A percentile compares a stretch with the other conserved stretches of the same genome.
Conservation (phyloP, 2,329 filamentous ascomycete species). For the Coniochaeta hoffmannii region DNA sequence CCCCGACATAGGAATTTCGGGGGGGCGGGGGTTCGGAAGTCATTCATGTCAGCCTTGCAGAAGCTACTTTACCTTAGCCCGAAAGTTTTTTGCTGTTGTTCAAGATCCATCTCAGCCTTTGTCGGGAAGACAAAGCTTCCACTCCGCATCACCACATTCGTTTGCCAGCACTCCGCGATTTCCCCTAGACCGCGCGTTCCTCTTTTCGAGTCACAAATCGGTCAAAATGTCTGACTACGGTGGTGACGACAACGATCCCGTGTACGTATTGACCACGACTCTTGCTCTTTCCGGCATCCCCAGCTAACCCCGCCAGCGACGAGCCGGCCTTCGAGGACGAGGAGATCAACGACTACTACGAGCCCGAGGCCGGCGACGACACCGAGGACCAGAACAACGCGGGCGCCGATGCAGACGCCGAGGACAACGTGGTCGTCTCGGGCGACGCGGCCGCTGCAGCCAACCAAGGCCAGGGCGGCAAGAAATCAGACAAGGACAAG, state of each 20-base stretch:
- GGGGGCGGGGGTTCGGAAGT: not conserved
- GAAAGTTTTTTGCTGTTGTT: not conserved
- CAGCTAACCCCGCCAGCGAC: slow-evolving; percentile 41
- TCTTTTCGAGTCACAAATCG: not conserved
- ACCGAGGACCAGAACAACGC: slow-evolving; percentile 42
- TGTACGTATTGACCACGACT: not conserved
- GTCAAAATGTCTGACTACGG: slow-evolving; percentile 65
- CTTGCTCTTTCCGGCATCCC: slow-evolving; percentile 3
- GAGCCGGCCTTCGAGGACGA: slow-evolving; percentile 68
- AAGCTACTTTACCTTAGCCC: no score
- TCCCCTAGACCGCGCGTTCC: not conserved
- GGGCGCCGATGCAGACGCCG: slow-evolving; percentile 48
- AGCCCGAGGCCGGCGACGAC: slow-evolving; percentile 47
- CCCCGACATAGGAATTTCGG: no score
- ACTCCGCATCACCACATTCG: not conserved
- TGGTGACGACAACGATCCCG: slow-evolving; percentile 36
- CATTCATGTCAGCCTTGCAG: slow-evolving; percentile 2
- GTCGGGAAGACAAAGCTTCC: not conserved
- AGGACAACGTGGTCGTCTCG: slow-evolving; percentile 52
- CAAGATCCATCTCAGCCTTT: not conserved
- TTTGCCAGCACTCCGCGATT: not conserved
- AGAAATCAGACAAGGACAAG: slow-evolving; percentile 64
- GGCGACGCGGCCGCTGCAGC: slow-evolving; percentile 56
- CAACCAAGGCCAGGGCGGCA: slow-evolving; percentile 42
- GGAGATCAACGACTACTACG: slow-evolving; percentile 52